Base-by-base conservation (phyloP, 2,329 filamentous ascomycete genomes). In the Fusarium piperis region DNA sequence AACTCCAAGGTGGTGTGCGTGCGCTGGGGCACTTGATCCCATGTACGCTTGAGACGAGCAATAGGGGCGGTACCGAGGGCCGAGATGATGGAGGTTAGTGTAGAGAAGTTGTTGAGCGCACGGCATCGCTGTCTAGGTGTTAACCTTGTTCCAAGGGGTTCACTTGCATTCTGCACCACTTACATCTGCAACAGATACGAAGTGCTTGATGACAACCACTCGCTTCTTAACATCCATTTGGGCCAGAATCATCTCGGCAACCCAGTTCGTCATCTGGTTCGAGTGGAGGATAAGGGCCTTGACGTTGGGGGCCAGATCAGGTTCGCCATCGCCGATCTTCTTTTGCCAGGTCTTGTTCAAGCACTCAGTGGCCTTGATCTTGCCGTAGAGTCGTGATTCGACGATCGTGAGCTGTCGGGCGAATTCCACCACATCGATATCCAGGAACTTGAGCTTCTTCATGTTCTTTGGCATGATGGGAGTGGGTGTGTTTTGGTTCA, bases 281-380 rank as follows among this genome's bases (percentile, higher is more conserved):
- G 96, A 98, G 83, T 99, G 96, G 59, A 98, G 86, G 83, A 99
- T 99, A 70, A 99, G 87, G 11, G 94, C 93, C 83, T 98, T 98
- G 74, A 99, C 94, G 76, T 99, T 98, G 1, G 94, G 90, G 11
- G 96, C 95, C 35, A 95, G 93, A 77, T 97, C 94, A 7, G 92
- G 89, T 70, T 95, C 93, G 67, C 92, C 92, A 35, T 95, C 92
- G 10, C 85, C 88, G 65, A 97, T 87, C 85, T 98, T 98, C 88
- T 97, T 98, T 82, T 97, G 94, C 96, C 96, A 99, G 6, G 95
- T 98, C 86, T 99, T 99, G 83, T 97, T 98, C 68, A 99, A 85
- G 80, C 95, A 98, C 81, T 99, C 96, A 0, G 94, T 96, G 0
- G 95, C 93, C 81, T 95, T 95, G 81, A 99, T 97, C 84, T 97